Percentiles rank a stretch among this genome's conserved stretches.
Evolutionary conservation across 306 rosid species (phyloP).

Genomic region (Elaeagnus macrophylla): DNA sequence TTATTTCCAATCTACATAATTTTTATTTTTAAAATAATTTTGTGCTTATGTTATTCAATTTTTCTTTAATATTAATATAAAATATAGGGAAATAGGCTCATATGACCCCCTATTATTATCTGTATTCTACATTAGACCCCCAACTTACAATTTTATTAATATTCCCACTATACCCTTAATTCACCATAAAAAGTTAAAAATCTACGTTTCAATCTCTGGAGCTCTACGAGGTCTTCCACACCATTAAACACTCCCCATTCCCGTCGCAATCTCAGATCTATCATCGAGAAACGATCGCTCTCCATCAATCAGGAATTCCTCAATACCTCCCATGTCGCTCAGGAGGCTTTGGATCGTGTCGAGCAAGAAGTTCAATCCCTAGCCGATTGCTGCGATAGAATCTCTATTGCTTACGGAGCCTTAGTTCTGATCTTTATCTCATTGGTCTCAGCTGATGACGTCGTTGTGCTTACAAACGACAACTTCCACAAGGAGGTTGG

Average conservation of each 20-base stretch:
- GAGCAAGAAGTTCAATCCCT: conserved; percentile 65
- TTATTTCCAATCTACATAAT: no score
- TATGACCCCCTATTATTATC: no score
- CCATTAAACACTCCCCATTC: conserved; percentile 74
- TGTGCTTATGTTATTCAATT: no score
- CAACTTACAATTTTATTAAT: background rate
- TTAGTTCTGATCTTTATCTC: conserved; percentile 33
- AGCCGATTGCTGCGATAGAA: conserved; percentile 79
- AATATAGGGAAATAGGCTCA: no score
- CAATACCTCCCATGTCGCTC: conserved; percentile 59
- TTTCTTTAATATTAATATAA: no score
- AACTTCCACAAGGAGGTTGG: conserved; percentile 73
- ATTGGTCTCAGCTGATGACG: conserved; percentile 53
- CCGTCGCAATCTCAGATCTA: conserved; percentile 88
- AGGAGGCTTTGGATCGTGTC: conserved; percentile 71
- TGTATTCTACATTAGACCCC: no score
- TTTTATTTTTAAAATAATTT: no score
- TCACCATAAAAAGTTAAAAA: no score
- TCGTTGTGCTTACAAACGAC: conserved; percentile 51
- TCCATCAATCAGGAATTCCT: conserved; percentile 70
- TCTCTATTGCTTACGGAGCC: conserved; percentile 38
- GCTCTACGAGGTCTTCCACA: no score
- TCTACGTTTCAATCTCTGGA: no score
- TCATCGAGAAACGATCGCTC: conserved; percentile 78
- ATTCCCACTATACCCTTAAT: background rate